A percentile compares a stretch with the other conserved stretches of the same genome.
phyloP scores from a whole-genome alignment of 345 rosid species.

The Sisymbrium irio region DNA sequence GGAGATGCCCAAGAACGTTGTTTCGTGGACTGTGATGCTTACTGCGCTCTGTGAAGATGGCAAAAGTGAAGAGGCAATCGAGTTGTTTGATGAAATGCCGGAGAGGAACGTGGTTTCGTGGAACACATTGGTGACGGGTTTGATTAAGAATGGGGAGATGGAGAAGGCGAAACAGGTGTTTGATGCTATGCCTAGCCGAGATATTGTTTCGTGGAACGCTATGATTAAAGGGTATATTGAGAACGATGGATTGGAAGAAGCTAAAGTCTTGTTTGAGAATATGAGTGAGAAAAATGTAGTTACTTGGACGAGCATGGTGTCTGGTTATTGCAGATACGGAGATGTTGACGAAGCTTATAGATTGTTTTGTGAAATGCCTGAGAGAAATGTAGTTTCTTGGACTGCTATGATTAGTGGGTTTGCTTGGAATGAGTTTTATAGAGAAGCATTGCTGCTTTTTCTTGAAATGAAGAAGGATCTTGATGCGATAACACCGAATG shows the following conservation, averaged over 20 bases:
- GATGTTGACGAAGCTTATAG: constrained; percentile 42
- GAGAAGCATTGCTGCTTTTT: constrained; percentile 48
- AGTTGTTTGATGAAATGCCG: constrained; percentile 60
- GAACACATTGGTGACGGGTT: constrained; percentile 56
- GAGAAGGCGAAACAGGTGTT: constrained; percentile 53
- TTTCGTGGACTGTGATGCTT: constrained; percentile 63
- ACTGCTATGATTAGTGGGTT: constrained; percentile 64
- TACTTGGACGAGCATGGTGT: constrained; percentile 67
- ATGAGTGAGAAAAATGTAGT: constrained; percentile 56
- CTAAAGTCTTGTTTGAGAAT: constrained; percentile 49
- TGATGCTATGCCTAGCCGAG: constrained; percentile 39
- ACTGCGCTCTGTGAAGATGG: constrained; percentile 47
- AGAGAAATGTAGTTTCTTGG: constrained; percentile 65
- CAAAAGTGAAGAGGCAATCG: constrained; percentile 41
- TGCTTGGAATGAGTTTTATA: constrained; percentile 50
- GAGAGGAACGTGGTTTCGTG: constrained; percentile 63
- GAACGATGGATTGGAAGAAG: constrained; percentile 45
- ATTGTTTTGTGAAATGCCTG: constrained; percentile 51
- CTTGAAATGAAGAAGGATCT: constrained; percentile 52
- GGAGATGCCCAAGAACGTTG: constrained; percentile 63
- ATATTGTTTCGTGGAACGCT: constrained; percentile 52
- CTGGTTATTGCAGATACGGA: constrained; percentile 46
- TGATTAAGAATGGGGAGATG: constrained; percentile 48
- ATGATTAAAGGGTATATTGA: constrained; percentile 54
- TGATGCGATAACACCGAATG: constrained; percentile 45